Conservation (phyloP, 768 basidiomycete genomes). For the Mycena metata region DNA sequence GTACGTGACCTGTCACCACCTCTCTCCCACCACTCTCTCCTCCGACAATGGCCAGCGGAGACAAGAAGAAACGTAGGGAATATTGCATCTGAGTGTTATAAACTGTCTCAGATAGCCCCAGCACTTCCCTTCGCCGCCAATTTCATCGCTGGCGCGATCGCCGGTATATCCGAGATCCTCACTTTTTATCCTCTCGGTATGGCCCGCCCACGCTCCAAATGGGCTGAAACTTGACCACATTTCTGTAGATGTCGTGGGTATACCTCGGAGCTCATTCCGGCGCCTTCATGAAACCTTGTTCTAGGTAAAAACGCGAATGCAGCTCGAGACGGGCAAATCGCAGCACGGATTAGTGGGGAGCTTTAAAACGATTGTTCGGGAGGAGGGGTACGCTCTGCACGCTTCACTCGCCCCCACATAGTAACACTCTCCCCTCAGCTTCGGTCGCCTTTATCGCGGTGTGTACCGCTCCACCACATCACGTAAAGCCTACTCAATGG, state of each 20-base stretch:
- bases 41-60: slow-evolving; percentile 44
- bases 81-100: too few species aligned
- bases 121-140: slow-evolving; percentile 90
- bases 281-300: slow-evolving; percentile 7
- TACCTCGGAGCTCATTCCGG: slow-evolving; percentile 12
- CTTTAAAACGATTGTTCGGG: slow-evolving; percentile 83
- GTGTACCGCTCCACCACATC: slow-evolving; percentile 23
- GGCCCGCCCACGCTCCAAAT: slow-evolving; percentile 41
- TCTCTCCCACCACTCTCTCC: slow-evolving; percentile 20
- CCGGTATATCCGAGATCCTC: slow-evolving; percentile 87
- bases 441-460: slow-evolving; percentile 92
- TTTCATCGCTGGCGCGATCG: slow-evolving; percentile 96
- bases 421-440: slow-evolving; percentile 53
- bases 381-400: slow-evolving; percentile 82
- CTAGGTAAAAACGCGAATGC: slow-evolving; percentile 98
- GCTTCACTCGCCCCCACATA: neutral
- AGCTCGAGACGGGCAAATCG: slow-evolving; percentile 89
- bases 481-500: neutral
- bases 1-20: slow-evolving; percentile 5
- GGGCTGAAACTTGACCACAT: slow-evolving; percentile 6
- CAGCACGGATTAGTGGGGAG: slow-evolving; percentile 85
- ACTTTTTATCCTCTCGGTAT: slow-evolving; percentile 92
- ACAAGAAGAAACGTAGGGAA: slow-evolving; percentile 52
- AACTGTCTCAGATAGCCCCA: slow-evolving; percentile 44
- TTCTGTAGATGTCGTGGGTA: slow-evolving; percentile 85